phyloP scores from a whole-genome alignment of 495 filamentous ascomycete species.

The Saxispiralis lemnorum region DNA sequence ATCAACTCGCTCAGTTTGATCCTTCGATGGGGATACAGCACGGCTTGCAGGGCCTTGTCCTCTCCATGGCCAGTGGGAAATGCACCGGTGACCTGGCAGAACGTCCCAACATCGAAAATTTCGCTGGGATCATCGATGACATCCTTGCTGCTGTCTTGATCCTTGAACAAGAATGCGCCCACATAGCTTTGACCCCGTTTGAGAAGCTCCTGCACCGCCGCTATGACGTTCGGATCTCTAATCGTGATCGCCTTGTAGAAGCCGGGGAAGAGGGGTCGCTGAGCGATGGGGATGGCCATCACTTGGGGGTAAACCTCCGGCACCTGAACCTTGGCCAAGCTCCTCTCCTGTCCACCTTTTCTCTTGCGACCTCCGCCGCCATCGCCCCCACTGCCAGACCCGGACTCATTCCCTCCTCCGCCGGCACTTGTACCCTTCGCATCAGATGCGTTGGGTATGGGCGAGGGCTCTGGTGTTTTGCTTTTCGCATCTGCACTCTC shows the following conservation, averaged over 20 bases:
- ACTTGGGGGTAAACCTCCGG: slow-evolving; percentile 96
- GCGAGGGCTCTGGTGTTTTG: slow-evolving; percentile 31
- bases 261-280: slow-evolving; percentile 85
- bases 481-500: slow-evolving; percentile 24
- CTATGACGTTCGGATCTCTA: slow-evolving; percentile 68
- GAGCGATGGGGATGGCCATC: slow-evolving; percentile 95
- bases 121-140: slow-evolving; percentile 73
- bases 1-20: slow-evolving; percentile 77
- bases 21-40: slow-evolving; percentile 87
- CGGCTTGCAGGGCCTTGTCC: slow-evolving; percentile 53
- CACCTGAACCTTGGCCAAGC: slow-evolving; percentile 67
- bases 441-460: slow-evolving; percentile 15
- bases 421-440: slow-evolving; percentile 23
- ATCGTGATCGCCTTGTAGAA: slow-evolving; percentile 99
- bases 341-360: slow-evolving; percentile 41
- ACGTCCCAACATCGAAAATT: slow-evolving; percentile 87
- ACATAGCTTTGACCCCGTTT: slow-evolving; percentile 97
- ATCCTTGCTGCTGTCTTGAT: slow-evolving; percentile 82
- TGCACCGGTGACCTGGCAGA: slow-evolving; percentile 90
- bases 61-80: slow-evolving; percentile 69
- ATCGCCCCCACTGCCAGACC: slow-evolving; percentile 30
- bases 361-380: slow-evolving; percentile 40
- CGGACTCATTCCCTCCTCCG: slow-evolving; percentile 29
- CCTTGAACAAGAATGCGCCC: slow-evolving; percentile 90
- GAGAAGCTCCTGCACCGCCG: slow-evolving; percentile 88